Base-by-base conservation (phyloP, 2,329 filamentous ascomycete species). In the Fusarium sororula region DNA sequence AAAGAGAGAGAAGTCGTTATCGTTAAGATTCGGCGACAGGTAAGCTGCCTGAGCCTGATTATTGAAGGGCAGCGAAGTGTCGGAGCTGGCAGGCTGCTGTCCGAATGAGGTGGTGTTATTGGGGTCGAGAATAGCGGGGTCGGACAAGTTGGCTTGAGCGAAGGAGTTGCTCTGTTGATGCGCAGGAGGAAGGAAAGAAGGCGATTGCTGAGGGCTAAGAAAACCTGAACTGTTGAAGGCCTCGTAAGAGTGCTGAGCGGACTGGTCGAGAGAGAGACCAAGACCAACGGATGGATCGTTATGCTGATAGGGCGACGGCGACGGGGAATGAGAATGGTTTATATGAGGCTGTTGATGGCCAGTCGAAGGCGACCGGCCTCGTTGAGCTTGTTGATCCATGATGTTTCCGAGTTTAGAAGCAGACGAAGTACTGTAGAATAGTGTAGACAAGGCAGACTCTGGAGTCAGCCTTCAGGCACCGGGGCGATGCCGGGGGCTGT, bases 291-390 rank as follows among this genome's bases (percentile, higher is more conserved):
- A 85, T 77, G 82, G 78, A 66, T 86, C 82, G 79, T 86, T 85
- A 51, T 80, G 73, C 80, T 86, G 84, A 80, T 87, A 85, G 78
- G 87, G 89, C 77, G 85, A 85, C 82, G 88, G 88, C 80, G 90
- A 90, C 77, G 90, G 89, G 78, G 91, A 92, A 82, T 90, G 90
- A 75, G 85, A 88, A 81, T 90, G 90, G 82, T 88, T 92, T 91
- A 93, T 92, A 91, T 90, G 87, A 85, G 85, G 81, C 80, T 83
- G 83, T 79, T 89, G 87, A 79, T 88, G 87, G 73, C 86, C 86
- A 80, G 86, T 85, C 79, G 91, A 91, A 75, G 87, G 89, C 77
- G 90, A 92, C 80, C 90, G 90, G 80, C 89, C 89, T 81, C 79
- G 81, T 74, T 83, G 83, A 78, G 77, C 78, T 72, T 83, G 82